These are phyloP conservation scores for Aaosphaeria pasadenensis DNA, from an alignment of 2,329 filamentous ascomycete genomes.

Conservation along the genomic window DNA sequence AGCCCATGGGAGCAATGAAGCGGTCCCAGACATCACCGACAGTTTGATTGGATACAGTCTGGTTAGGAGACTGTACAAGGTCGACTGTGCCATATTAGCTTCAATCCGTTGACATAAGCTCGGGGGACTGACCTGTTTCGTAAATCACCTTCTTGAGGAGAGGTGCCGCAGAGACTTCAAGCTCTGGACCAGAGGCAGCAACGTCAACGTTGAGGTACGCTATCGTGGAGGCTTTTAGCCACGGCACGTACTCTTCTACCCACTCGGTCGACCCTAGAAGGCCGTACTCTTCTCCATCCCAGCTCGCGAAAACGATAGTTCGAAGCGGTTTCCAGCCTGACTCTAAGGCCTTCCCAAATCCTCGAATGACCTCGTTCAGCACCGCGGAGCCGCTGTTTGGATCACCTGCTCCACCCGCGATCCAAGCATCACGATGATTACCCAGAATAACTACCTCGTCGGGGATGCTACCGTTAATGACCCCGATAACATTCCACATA, in stretches of 20 bases:
- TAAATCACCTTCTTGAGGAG: constrained; percentile 71
- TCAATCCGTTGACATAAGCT: neutral
- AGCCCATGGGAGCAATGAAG: constrained; percentile 54
- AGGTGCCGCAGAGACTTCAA: constrained; percentile 66
- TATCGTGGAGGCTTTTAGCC: constrained; percentile 69
- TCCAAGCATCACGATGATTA: constrained; percentile 92
- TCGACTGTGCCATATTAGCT: constrained; percentile 19
- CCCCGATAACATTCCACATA: constrained; percentile 74
- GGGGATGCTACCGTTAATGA: constrained; percentile 81
- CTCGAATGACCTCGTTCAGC: constrained; percentile 73
- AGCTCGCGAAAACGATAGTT: constrained; percentile 81
- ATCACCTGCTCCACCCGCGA: constrained; percentile 78
- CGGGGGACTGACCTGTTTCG: constrained; percentile 50
- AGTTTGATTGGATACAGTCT: constrained; percentile 67
- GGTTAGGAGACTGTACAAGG: constrained; percentile 57
- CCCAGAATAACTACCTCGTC: constrained; percentile 87
- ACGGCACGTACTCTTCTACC: constrained; percentile 86
- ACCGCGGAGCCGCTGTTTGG: constrained; percentile 80
- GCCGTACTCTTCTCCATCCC: constrained; percentile 74
- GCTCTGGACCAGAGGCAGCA: constrained; percentile 63
- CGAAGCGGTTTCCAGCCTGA: constrained; percentile 80
- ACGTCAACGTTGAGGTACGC: constrained; percentile 88
- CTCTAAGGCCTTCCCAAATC: constrained; percentile 68
- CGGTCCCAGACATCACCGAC: constrained; percentile 62
- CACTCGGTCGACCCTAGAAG: constrained; percentile 86